Evolutionary conservation across 2,329 filamentous ascomycete species (phyloP), one percentile per base, ranked within the genome.

Genomic region (Pleomassaria siparia): DNA sequence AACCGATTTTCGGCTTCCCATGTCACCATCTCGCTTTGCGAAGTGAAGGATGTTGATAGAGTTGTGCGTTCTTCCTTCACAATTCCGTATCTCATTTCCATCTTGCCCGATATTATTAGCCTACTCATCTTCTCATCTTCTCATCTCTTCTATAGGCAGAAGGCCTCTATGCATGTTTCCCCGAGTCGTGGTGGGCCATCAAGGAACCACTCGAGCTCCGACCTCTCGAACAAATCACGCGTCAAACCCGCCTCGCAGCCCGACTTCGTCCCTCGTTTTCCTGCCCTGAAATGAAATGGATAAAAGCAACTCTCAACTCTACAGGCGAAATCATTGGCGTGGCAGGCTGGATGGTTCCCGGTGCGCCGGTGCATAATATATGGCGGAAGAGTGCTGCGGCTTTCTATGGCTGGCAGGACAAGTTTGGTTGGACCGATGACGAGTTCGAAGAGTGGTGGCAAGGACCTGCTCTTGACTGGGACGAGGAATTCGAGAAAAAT

Each of bases 291-390:
- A 54, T 62, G 15, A 39, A 52, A 26, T 66, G 59, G 52, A 37
- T 69, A 11, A 70, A 68, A 54, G 66, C 65, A 1, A 50, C 60
- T 1, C 51, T 57, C 8, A 21, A 40, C 7, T 47, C 62, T 4
- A 60, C 59, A 0, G 49, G 50, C 35, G 36, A 55, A 18, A 58
- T 56, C 7, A 49, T 65, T 8, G 66, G 65, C 5, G 25, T 60
- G 21, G 66, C 65, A 15, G 59, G 63, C 33, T 70, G 66, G 66
- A 47, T 50, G 1, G 47, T 28, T 0, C 65, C 66, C 0, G 45
- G 46, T 0, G 43, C 46, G 3, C 58, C 58, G 3, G 35, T 62
- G 0, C 54, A 63, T 32, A 60, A 59, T 26, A 16, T 54, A n/a
- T 60, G 58, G 32, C 56, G 53, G 1, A 53, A 56, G 16, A 45